Conservation (phyloP, 345 rosid species). For the Punica granatum region DNA sequence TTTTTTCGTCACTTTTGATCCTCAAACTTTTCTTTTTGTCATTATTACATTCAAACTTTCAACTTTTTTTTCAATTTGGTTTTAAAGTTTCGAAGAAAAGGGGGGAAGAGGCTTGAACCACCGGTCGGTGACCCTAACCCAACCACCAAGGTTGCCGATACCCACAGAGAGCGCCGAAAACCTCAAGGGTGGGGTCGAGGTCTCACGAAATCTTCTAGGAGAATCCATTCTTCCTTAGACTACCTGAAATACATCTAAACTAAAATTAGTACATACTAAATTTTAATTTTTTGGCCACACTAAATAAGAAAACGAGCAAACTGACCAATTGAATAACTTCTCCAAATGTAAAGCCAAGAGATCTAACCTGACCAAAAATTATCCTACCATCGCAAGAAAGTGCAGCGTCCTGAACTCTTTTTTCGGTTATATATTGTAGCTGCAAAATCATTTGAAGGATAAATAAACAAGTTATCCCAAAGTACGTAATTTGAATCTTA, state of each 20-base stretch:
- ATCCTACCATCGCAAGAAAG: slow-evolving; percentile 51
- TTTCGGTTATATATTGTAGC: slow-evolving; percentile 85
- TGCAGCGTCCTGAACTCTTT: slow-evolving; percentile 70
- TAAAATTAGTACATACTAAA: no score
- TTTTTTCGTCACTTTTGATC: no score
- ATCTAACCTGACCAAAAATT: slow-evolving; percentile 60
- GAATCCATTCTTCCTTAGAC: slow-evolving; percentile 87
- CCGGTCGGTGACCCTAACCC: no score
- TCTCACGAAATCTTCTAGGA: slow-evolving; percentile 48
- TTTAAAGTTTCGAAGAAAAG: no score
- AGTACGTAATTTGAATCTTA: neutral
- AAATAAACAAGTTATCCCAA: slow-evolving; percentile 2
- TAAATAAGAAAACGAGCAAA: slow-evolving; percentile 18
- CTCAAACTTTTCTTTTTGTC: no score
- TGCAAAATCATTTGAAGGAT: slow-evolving; percentile 23
- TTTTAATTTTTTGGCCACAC: neutral
- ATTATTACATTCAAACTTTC: no score
- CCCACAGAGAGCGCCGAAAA: no score
- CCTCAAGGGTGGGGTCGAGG: slow-evolving; percentile 79
- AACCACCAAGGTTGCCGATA: slow-evolving; percentile 13
- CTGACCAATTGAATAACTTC: neutral
- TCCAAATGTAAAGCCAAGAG: slow-evolving; percentile 9
- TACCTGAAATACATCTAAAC: slow-evolving; percentile 49
- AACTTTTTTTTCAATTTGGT: no score
- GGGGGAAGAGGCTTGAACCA: no score